Evolutionary conservation across 2,329 filamentous ascomycete genomes (phyloP), one percentile per base, ranked within the genome.

Genomic region (Alternaria sp.): DNA sequence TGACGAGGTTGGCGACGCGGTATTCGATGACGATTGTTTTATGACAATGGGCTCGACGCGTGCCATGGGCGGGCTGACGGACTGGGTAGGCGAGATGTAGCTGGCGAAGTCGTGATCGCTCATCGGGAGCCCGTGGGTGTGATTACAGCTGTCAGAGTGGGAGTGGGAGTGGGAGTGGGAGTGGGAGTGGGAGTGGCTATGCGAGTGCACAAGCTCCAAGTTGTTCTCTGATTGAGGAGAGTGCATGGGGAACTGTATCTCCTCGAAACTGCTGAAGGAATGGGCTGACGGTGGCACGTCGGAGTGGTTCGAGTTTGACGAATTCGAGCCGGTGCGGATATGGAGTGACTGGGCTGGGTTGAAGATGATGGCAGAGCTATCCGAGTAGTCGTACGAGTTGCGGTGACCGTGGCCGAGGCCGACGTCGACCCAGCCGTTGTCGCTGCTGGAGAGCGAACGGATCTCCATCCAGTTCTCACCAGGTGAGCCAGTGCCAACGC

Each of bases 331-430:
- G 58, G 91, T 94, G 70, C 94, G 89, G 74, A 97, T 87, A 82
- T 97, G 95, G 55, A 98, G 69, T 9, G 93, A 96, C 82, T 97
- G 92, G 66, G 91, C 89, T 2, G 95, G 95, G 81, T 97, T 97
- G 85, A 97, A 96, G 75, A 97, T 94, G 69, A 92, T 90, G 62
- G 82, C 83, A 44, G 76, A 73, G 11, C 66, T 69, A 47, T 90
- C 84, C 53, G 87, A 88, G 32, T 87, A 86, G 70, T 95, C 91
- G 70, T 91, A 89, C 40, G 90, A 91, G 65, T 88, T 90, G 63
- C 90, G 90, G 66, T 78, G 75, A 26, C 70, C 40, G 53, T 56
- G 53, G 13, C 43, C 43, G 62, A 97, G 89, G 69, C 71, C 68
- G 61, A 97, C 89, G 69, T 91, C 88, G 54, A 88, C 89, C 94